Conservation (phyloP, 352 stramenopile genomes). For the Phytophthora pisi region DNA sequence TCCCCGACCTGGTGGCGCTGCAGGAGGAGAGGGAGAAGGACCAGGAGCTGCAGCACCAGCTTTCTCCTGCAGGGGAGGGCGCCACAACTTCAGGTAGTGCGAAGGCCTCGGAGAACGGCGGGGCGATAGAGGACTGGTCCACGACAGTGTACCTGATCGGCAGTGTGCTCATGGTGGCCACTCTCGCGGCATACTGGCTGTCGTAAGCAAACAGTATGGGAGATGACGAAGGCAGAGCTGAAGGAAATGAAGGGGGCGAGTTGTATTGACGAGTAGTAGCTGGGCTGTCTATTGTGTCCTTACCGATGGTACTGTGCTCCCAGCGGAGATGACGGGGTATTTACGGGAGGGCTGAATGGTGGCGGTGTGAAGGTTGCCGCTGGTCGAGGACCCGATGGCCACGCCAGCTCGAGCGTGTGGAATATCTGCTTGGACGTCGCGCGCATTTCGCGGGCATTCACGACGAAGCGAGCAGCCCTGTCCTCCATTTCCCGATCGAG, state of each 20-base stretch:
- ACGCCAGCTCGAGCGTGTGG: constrained; percentile 46
- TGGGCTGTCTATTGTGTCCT: constrained; percentile 1
- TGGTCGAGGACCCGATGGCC: constrained; percentile 17
- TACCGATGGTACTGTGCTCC: constrained; percentile 15
- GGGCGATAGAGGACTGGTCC: constrained; percentile 49
- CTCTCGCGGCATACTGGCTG: constrained; percentile 54
- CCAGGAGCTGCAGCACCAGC: constrained; percentile 44
- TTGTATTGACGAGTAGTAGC: constrained; percentile 13
- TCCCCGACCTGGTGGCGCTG: constrained; percentile 88
- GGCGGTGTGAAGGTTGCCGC: constrained; percentile 32
- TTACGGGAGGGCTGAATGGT: constrained; percentile 32
- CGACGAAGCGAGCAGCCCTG: constrained; percentile 44
- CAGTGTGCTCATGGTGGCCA: constrained; percentile 44
- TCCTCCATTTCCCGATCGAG: constrained; percentile 60
- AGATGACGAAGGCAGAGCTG: background rate
- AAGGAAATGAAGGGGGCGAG: constrained; percentile 17
- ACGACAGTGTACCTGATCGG: constrained; percentile 46
- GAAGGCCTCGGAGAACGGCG: constrained; percentile 23
- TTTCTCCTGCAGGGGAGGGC: constrained; percentile 19
- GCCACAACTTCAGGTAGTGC: constrained; percentile 20
- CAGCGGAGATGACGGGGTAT: constrained; percentile 12
- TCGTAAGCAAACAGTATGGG: constrained; percentile 37
- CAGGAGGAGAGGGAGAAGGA: constrained; percentile 63
- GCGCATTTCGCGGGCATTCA: constrained; percentile 46
- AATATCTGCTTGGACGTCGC: constrained; percentile 44